Evolutionary conservation across 129 eudicot genomes (phyloP), one percentile per base, ranked within the genome.

Genomic region (Pseudognaphalium luteoalbum): DNA sequence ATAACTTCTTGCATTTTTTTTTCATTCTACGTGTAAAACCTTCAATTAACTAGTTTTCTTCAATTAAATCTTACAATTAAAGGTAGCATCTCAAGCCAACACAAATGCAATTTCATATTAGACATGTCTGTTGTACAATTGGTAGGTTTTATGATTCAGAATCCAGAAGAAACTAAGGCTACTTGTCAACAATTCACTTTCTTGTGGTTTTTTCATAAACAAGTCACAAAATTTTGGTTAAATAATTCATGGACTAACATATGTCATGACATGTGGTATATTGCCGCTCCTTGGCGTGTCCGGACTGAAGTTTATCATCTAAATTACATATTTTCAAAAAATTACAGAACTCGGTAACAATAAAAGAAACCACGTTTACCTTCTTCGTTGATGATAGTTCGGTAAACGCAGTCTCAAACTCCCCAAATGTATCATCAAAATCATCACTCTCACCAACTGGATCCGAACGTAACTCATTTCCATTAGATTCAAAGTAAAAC

Each of bases 351-450:
- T 14, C 54, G 17, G 66, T 7, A 15, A 44, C 44, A 66, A 65
- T 33, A 32, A 16, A 21, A 52, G 60, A 35, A 47, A 47, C 54
- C 41, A 54, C 30, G 50, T 7, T 44, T 66, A 92, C 96, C 90
- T 76, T 62, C 34, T 84, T 60, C 30, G 32, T 77, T 35, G 75
- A 73, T 25, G 70, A 81, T 52, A 70, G 56, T 56, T 83, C 87
- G 33, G 59, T 37, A 69, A 76, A 75, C 28, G 96, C 98, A 81
- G 85, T 78, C 79, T 83, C 81, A 81, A 92, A 92, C 3, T 86
- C 93, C 54, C 97, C 98, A 84, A 92, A 90, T 59, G 72, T 76
- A 50, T 88, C 94, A 73, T 89, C 93, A 61, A 68, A 75, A 64
- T 87, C 96, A 82, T 37, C 87, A 83, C 44, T 62, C 64, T 58